Conservation (phyloP, 176 grass and related monocot genomes). For the Carex myosuroides region DNA sequence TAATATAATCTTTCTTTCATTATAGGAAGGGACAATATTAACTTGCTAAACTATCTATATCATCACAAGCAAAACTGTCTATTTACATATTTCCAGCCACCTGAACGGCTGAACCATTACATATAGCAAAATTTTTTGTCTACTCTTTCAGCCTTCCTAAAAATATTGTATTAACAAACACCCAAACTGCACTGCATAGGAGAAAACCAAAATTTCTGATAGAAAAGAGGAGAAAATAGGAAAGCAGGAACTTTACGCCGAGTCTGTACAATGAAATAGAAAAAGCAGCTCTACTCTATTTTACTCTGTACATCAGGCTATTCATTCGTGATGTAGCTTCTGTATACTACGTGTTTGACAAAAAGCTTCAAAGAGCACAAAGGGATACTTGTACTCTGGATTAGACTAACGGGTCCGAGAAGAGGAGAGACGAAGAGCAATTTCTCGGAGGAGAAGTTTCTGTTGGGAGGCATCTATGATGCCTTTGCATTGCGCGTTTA, state of each 20-base stretch:
- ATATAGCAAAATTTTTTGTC: neutral
- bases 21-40: neutral
- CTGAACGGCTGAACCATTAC: neutral
- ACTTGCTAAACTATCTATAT: neutral
- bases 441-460: constrained; percentile 76
- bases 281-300: neutral
- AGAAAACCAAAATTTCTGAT: neutral
- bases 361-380: neutral
- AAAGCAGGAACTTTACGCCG: neutral
- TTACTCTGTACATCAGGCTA: neutral
- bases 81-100: neutral
- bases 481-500: constrained; percentile 81
- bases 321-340: neutral
- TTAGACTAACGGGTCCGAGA: constrained; percentile 13
- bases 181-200: neutral
- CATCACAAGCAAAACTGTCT: neutral
- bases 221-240: neutral
- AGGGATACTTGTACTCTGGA: neutral
- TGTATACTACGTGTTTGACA: neutral
- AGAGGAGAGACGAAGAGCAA: constrained; percentile 69
- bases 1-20: neutral
- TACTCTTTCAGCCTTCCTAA: neutral
- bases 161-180: neutral
- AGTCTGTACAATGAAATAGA: neutral
- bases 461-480: constrained; percentile 78